A percentile compares a stretch with the other conserved stretches of the same genome.
Evolutionary conservation across 768 basidiomycete genomes (phyloP).

Genomic region (Aureoboletus auriporus): DNA sequence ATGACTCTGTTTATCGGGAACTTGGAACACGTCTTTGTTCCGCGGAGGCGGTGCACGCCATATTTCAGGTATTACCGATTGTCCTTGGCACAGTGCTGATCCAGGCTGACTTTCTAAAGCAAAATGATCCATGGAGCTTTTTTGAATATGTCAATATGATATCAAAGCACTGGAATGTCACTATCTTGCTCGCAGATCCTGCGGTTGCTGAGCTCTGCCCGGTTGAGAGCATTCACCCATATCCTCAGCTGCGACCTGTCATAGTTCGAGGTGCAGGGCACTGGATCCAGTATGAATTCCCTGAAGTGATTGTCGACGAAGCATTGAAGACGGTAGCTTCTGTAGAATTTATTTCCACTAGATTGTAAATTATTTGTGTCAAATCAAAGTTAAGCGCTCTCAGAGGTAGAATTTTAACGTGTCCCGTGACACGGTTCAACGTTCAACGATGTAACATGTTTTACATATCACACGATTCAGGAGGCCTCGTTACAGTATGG

Average conservation of each 20-base stretch:
- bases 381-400: too few relatives aligned
- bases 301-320: slow-evolving; percentile 18
- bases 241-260: slow-evolving; percentile 8
- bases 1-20: slow-evolving; percentile 4
- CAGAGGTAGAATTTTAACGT: too few relatives aligned
- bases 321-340: slow-evolving; percentile 11
- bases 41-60: not conserved
- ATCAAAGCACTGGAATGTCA: slow-evolving; percentile 10
- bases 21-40: slow-evolving; percentile 14
- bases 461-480: too few relatives aligned
- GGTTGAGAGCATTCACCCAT: slow-evolving; percentile 12
- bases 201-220: not conserved
- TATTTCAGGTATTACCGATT: not conserved
- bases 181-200: slow-evolving; percentile 19
- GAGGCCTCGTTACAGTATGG: too few relatives aligned
- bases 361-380: too few relatives aligned
- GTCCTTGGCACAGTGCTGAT: not conserved
- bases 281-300: slow-evolving; percentile 26
- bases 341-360: too few relatives aligned
- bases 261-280: slow-evolving; percentile 16
- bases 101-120: slow-evolving; percentile 2
- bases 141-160: not conserved
- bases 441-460: too few relatives aligned
- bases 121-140: slow-evolving; percentile 18
- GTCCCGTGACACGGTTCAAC: too few relatives aligned